Evolutionary conservation across 257 asterid genomes (phyloP).

Genomic region (Verbascum thapsus): DNA sequence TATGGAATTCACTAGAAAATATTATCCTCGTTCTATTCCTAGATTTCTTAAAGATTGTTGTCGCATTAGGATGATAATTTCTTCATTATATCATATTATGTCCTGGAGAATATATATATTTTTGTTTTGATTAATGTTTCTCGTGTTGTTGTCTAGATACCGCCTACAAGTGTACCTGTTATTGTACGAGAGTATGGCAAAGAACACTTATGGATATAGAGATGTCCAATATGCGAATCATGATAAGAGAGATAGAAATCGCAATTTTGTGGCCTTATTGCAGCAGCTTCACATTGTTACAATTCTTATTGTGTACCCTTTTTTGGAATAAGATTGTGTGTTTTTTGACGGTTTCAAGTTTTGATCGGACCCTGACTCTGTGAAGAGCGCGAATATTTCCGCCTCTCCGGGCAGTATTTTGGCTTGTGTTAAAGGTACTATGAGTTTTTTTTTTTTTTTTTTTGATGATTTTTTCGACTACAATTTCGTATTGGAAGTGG

Average conservation of each 20-base stretch:
- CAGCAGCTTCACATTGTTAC: neutral
- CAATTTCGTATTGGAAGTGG: too few relatives aligned
- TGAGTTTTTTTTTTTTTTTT: too few relatives aligned
- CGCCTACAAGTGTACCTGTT: slow-evolving; percentile 95
- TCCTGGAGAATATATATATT: neutral
- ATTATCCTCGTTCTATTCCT: too few relatives aligned
- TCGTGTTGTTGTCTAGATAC: slow-evolving; percentile 57
- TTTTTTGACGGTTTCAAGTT: slow-evolving; percentile 33
- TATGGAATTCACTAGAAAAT: too few relatives aligned
- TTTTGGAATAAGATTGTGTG: slow-evolving; percentile 27
- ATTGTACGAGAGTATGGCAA: slow-evolving; percentile 80
- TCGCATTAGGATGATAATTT: too few relatives aligned
- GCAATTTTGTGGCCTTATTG: slow-evolving; percentile 8
- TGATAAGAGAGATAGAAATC: slow-evolving; percentile 24
- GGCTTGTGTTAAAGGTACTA: slow-evolving; percentile 27
- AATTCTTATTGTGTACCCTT: neutral
- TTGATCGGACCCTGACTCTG: slow-evolving; percentile 53
- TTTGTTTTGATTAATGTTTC: slow-evolving; percentile 2
- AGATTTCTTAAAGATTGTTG: too few relatives aligned
- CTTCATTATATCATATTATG: too few relatives aligned
- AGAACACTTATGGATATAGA: slow-evolving; percentile 73
- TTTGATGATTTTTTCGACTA: slow-evolving; percentile 2
- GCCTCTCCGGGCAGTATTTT: slow-evolving; percentile 75
- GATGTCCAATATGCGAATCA: slow-evolving; percentile 15
- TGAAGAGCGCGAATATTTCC: slow-evolving; percentile 56